Conservation (phyloP, 305 asterid species). For the Solanum hybrid region DNA sequence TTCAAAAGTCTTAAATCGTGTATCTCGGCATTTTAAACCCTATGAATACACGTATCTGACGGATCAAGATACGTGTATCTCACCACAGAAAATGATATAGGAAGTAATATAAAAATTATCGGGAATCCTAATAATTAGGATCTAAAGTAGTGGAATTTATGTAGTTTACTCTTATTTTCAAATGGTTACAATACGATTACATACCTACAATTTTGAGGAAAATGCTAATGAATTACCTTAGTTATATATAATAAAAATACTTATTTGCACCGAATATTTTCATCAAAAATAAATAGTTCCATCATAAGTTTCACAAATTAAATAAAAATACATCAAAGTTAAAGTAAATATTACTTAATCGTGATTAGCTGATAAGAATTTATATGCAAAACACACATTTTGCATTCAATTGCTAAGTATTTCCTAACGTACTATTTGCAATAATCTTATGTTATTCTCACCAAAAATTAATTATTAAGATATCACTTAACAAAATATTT, state of each 20-base stretch:
- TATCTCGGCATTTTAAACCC: background rate
- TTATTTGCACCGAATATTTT: background rate
- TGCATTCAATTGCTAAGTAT: background rate
- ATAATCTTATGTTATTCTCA: background rate
- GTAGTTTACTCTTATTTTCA: too few relatives aligned
- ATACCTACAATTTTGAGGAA: background rate
- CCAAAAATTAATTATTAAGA: background rate
- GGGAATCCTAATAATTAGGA: too few relatives aligned
- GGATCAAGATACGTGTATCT: too few relatives aligned
- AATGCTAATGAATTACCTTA: background rate
- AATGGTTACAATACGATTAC: background rate
- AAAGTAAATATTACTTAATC: background rate
- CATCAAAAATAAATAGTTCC: background rate
- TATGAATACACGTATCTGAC: too few relatives aligned
- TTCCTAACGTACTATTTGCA: background rate
- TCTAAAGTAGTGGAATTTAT: too few relatives aligned
- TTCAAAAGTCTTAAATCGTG: background rate
- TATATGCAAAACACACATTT: background rate
- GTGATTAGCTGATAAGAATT: background rate
- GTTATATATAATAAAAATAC: background rate
- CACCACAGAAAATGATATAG: too few relatives aligned
- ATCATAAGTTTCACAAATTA: background rate
- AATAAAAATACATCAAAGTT: background rate
- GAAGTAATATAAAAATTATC: too few relatives aligned
- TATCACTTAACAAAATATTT: background rate